phyloP scores from a whole-genome alignment of 495 filamentous ascomycete species.

The Neurospora sp. region DNA sequence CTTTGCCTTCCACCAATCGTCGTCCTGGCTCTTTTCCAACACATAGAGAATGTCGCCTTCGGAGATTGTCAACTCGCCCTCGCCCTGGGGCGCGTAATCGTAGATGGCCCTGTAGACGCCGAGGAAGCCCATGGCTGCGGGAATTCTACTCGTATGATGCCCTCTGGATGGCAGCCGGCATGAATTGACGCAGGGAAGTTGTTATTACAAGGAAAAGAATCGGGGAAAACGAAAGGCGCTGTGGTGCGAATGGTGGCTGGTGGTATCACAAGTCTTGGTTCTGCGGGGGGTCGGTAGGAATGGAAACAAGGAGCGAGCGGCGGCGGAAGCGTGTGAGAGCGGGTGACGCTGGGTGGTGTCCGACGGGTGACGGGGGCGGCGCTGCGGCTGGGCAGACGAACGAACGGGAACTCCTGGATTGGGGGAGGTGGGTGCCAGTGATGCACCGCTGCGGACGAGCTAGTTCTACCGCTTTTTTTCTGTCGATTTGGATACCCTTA shows the following conservation, averaged over 20 bases:
- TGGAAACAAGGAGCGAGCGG: neutral
- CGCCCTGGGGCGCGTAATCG: constrained; percentile 84
- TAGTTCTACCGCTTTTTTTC: no score
- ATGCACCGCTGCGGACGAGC: neutral
- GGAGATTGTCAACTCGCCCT: constrained; percentile 74
- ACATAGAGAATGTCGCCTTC: constrained; percentile 92
- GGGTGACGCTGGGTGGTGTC: neutral
- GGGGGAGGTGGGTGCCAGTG: neutral
- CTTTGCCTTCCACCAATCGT: constrained; percentile 96
- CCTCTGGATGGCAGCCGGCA: neutral
- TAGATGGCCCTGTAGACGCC: constrained; percentile 88
- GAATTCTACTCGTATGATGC: neutral
- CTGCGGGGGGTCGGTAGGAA: neutral
- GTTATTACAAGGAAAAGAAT: neutral
- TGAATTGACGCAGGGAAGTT: neutral
- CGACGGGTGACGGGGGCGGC: neutral
- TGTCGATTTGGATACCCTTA: no score
- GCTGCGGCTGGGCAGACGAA: neutral
- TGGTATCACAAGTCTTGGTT: neutral
- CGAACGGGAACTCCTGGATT: neutral
- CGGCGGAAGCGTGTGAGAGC: neutral
- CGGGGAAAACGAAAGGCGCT: neutral
- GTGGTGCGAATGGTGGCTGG: neutral
- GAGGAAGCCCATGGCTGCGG: constrained; percentile 55
- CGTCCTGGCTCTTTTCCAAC: constrained; percentile 77